phyloP scores from a whole-genome alignment of 2,329 filamentous ascomycete species.

The Emydomyces testavorans region DNA sequence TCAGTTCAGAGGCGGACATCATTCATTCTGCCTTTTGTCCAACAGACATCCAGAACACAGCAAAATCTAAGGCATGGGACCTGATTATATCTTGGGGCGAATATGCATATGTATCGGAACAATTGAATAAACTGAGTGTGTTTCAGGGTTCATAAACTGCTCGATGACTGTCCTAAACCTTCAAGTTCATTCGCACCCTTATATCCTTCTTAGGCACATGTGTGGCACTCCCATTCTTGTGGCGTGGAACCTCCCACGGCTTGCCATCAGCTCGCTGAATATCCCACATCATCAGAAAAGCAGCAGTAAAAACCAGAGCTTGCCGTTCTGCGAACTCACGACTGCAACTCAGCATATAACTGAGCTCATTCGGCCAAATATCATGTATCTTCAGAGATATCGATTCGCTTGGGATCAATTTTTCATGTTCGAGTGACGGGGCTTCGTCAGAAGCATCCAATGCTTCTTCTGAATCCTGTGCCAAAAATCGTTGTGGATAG shows the following conservation, averaged over 20 bases:
- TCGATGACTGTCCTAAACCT: too few species aligned
- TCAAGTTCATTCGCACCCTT: constrained; percentile 43
- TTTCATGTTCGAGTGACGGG: background rate
- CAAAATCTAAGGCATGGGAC: too few species aligned
- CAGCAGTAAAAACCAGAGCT: constrained; percentile 41
- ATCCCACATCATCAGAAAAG: constrained; percentile 46
- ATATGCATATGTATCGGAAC: too few species aligned
- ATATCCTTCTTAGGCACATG: constrained; percentile 43
- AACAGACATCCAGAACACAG: too few species aligned
- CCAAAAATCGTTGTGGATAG: constrained; percentile 39
- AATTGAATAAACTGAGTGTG: too few species aligned
- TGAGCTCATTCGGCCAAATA: constrained; percentile 27
- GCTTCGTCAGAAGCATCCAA: constrained; percentile 24
- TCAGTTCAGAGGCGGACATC: too few species aligned
- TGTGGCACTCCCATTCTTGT: constrained; percentile 39
- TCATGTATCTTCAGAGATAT: background rate
- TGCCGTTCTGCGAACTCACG: constrained; percentile 41
- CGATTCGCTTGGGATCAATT: background rate
- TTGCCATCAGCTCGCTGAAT: constrained; percentile 38
- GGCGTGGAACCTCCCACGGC: constrained; percentile 42
- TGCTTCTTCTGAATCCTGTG: constrained; percentile 28
- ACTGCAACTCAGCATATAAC: constrained; percentile 40
- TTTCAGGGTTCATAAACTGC: too few species aligned
- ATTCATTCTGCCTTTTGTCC: too few species aligned
- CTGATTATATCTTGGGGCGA: too few species aligned